These are phyloP conservation scores for Tulasnella sp. DNA, from an alignment of 768 basidiomycete species.

Conservation along the genomic window DNA sequence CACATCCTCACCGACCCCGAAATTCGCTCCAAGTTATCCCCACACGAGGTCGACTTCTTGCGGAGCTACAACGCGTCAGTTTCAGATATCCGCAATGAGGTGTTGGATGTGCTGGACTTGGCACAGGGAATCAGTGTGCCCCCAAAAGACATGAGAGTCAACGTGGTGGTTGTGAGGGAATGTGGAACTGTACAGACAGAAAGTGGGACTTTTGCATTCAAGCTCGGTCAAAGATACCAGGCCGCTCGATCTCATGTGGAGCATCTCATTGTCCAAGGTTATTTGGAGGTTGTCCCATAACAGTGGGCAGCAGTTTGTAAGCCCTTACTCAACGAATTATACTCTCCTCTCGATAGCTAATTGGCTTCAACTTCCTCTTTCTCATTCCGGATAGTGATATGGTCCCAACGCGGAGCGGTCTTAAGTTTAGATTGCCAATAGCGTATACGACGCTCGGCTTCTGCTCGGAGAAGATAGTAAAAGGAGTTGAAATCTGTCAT, in stretches of 20 bases:
- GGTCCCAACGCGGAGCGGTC: no score
- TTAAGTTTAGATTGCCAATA: no score
- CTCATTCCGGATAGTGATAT: no score
- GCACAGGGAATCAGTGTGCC: conserved; percentile 76
- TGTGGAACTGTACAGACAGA: conserved; percentile 92
- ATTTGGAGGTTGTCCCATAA: conserved; percentile 69
- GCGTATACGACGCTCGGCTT: no score
- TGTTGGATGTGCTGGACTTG: conserved; percentile 76
- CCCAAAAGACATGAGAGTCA: conserved; percentile 84
- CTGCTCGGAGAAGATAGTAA: no score
- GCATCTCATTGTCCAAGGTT: conserved; percentile 89
- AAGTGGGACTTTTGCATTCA: conserved; percentile 84
- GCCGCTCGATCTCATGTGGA: conserved; percentile 87
- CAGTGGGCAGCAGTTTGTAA: no score
- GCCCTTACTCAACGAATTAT: no score
- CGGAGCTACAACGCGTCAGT: conserved; percentile 74
- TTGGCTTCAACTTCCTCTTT: no score
- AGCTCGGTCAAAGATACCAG: conserved; percentile 85
- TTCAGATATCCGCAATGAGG: conserved; percentile 79
- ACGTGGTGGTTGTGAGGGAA: conserved; percentile 81
- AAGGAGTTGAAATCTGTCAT: no score
- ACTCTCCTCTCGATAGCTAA: no score
- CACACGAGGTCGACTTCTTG: conserved; percentile 80
- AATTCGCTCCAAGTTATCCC: conserved; percentile 67
- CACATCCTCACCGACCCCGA: conserved; percentile 69